Conservation (phyloP, 768 basidiomycete species). For the Phaffia tasmanica region DNA sequence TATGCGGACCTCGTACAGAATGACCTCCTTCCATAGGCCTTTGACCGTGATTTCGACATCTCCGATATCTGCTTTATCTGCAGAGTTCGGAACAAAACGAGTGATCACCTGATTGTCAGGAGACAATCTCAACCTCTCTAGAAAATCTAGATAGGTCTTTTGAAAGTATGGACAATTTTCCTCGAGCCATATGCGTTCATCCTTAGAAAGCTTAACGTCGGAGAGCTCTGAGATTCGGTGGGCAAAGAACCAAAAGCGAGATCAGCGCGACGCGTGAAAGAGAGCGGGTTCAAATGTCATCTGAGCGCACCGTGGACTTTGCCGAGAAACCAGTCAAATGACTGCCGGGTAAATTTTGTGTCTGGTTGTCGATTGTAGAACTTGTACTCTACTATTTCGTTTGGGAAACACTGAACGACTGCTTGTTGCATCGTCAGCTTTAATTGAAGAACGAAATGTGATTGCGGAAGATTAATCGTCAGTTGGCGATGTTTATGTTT, state of each 20-base stretch:
- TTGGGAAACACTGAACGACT: constrained; percentile 63
- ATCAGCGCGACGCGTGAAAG: background rate
- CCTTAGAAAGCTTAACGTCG: constrained; percentile 48
- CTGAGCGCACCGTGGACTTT: constrained; percentile 48
- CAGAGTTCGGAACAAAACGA: constrained; percentile 52
- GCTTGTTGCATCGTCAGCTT: constrained; percentile 96
- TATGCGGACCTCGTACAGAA: constrained; percentile 72
- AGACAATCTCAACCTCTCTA: constrained; percentile 39
- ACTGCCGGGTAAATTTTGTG: constrained; percentile 55
- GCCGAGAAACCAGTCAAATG: constrained; percentile 51
- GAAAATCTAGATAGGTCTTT: constrained; percentile 61
- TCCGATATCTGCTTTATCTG: constrained; percentile 33
- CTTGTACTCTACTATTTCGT: constrained; percentile 41
- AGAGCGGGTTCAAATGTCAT: background rate
- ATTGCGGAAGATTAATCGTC: constrained; percentile 4
- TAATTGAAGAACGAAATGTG: background rate
- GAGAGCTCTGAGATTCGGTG: constrained; percentile 49
- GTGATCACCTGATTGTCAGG: constrained; percentile 52
- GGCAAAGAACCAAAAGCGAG: constrained; percentile 1
- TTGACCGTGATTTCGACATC: constrained; percentile 57
- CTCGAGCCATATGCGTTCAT: constrained; percentile 59
- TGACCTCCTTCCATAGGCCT: constrained; percentile 65
- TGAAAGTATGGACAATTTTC: constrained; percentile 63
- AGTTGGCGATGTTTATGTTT: background rate
- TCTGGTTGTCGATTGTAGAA: constrained; percentile 35